Percentiles rank a stretch among this genome's conserved stretches.
These are phyloP conservation scores for Diaporthe caulivora DNA, from an alignment of 2,329 filamentous ascomycete species.

Conservation along the genomic window DNA sequence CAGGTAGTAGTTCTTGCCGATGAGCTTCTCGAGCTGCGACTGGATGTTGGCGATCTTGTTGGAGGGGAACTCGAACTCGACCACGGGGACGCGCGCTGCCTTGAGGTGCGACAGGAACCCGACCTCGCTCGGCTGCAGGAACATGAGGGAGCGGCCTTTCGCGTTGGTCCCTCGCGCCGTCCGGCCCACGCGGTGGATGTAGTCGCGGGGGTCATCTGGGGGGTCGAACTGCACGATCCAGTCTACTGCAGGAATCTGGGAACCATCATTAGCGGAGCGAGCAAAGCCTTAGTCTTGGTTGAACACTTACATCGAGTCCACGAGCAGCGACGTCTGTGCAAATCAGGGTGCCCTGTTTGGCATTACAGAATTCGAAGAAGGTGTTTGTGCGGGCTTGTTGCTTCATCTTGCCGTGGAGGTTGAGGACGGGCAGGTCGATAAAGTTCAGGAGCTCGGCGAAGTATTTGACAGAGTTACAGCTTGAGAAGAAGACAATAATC, in stretches of 20 bases:
- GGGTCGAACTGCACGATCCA: slow-evolving; percentile 98
- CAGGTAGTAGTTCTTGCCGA: slow-evolving; percentile 95
- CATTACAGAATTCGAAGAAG: slow-evolving; percentile 91
- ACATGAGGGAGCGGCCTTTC: slow-evolving; percentile 91
- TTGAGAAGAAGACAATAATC: slow-evolving; percentile 96
- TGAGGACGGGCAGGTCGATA: slow-evolving; percentile 91
- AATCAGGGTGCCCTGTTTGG: slow-evolving; percentile 87
- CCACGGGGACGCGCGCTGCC: slow-evolving; percentile 89
- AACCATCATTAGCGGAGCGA: slow-evolving; percentile 38
- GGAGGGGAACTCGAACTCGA: slow-evolving; percentile 94
- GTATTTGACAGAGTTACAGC: slow-evolving; percentile 95
- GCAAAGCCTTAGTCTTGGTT: neutral
- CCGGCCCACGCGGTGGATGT: slow-evolving; percentile 96
- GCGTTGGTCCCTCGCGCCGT: slow-evolving; percentile 87
- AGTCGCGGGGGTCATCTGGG: slow-evolving; percentile 89
- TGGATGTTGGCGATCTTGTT: slow-evolving; percentile 94
- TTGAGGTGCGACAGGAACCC: slow-evolving; percentile 94
- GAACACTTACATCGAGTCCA: slow-evolving; percentile 80
- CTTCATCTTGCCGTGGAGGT: slow-evolving; percentile 95
- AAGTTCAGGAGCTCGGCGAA: slow-evolving; percentile 96
- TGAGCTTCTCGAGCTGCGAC: slow-evolving; percentile 92
- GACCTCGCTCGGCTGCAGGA: slow-evolving; percentile 91
- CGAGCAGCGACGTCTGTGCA: slow-evolving; percentile 97
- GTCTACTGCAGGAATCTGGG: slow-evolving; percentile 88
- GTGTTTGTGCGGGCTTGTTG: slow-evolving; percentile 99